phyloP scores from a whole-genome alignment of 306 rosid species.

The Prunus dulcis region DNA sequence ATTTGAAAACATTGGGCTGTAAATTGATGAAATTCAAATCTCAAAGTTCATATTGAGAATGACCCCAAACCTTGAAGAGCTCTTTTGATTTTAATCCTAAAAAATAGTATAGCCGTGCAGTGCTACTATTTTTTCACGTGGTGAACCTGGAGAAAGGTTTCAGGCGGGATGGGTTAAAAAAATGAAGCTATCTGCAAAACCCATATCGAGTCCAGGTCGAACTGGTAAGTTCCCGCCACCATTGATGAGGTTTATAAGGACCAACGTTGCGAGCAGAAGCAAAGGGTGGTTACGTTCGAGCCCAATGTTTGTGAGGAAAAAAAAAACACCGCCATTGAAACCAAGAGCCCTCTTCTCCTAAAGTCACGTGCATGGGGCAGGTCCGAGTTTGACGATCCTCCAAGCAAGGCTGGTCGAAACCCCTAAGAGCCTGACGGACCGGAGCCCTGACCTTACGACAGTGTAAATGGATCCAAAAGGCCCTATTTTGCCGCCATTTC shows the following conservation, averaged over 20 bases:
- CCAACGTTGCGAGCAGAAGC: slow-evolving; percentile 66
- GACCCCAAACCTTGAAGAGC: too few relatives aligned
- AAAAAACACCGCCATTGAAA: slow-evolving; percentile 51
- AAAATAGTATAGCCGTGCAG: too few relatives aligned
- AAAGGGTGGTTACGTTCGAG: slow-evolving; percentile 66
- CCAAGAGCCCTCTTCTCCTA: slow-evolving; percentile 95
- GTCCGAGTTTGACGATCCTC: slow-evolving; percentile 61
- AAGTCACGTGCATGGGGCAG: slow-evolving; percentile 96
- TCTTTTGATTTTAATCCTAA: too few relatives aligned
- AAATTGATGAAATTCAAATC: too few relatives aligned
- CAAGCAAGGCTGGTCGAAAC: slow-evolving; percentile 23
- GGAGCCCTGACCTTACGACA: slow-evolving; percentile 17
- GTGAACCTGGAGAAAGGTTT: too few relatives aligned
- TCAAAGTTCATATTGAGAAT: accelerated
- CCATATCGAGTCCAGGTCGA: slow-evolving; percentile 79
- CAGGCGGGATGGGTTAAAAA: background rate
- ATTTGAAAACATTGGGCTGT: too few relatives aligned
- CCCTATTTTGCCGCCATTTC: slow-evolving; percentile 34
- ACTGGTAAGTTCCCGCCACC: slow-evolving; percentile 85
- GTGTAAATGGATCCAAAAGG: slow-evolving; percentile 44
- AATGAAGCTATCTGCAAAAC: slow-evolving; percentile 64
- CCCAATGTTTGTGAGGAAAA: slow-evolving; percentile 69
- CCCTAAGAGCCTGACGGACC: background rate
- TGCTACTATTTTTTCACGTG: too few relatives aligned
- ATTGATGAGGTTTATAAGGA: slow-evolving; percentile 77